A percentile compares a stretch with the other conserved stretches of the same genome.
phyloP scores from a whole-genome alignment of 176 grass and related monocot genomes.

The Eremochloa ophiuroides region DNA sequence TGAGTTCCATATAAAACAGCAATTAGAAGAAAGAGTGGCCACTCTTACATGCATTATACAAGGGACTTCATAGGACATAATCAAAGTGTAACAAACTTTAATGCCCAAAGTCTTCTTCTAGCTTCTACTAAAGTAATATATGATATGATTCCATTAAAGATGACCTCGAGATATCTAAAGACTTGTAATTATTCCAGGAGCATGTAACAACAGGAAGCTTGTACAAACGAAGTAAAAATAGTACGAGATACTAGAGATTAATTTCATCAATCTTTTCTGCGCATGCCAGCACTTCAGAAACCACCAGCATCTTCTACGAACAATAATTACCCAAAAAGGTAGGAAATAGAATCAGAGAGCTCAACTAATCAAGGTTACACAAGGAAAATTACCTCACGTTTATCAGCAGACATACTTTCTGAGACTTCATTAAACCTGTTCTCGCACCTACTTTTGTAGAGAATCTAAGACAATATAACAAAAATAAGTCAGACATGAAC shows the following conservation, averaged over 20 bases:
- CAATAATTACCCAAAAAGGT: not conserved
- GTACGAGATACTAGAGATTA: not conserved
- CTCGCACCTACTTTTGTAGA: conserved; percentile 99
- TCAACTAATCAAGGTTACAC: conserved; percentile 20
- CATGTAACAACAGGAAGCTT: not conserved
- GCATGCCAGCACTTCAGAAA: conserved; percentile 17
- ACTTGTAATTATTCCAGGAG: not conserved
- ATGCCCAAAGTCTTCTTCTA: not conserved
- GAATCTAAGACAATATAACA: conserved; percentile 49
- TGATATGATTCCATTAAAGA: not conserved
- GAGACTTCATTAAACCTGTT: conserved; percentile 93
- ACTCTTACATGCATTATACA: conserved; percentile 11
- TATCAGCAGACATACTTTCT: conserved; percentile 83
- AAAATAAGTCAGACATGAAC: conserved; percentile 28
- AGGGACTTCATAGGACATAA: not conserved
- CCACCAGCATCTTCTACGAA: not conserved
- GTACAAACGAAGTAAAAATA: not conserved
- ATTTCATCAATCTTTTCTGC: conserved; percentile 17
- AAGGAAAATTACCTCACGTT: conserved; percentile 72
- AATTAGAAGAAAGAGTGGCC: not conserved
- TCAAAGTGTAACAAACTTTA: not conserved
- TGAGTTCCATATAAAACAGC: conserved; percentile 19
- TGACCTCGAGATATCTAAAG: not conserved
- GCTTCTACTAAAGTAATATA: conserved; percentile 11
- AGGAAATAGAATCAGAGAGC: not conserved